Percentiles rank a stretch among this genome's conserved stretches.
phyloP scores from a whole-genome alignment of 2,329 filamentous ascomycete genomes.

The Aspergillus pseudoglaucus region DNA sequence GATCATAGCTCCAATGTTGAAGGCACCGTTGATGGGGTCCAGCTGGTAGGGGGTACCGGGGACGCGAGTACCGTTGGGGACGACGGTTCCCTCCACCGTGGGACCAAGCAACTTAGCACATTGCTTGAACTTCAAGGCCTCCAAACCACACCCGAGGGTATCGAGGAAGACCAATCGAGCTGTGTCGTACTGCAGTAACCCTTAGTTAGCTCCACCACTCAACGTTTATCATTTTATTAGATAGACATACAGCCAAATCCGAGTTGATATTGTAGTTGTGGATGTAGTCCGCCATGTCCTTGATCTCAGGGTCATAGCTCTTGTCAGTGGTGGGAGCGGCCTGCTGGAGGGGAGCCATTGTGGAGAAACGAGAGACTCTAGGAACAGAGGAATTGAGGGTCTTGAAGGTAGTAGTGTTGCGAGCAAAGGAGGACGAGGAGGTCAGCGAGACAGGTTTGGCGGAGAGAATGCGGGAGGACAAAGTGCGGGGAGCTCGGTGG shows the following conservation, averaged over 20 bases:
- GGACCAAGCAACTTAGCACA: constrained; percentile 93
- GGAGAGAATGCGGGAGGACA: constrained; percentile 43
- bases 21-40: constrained; percentile 90
- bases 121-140: constrained; percentile 91
- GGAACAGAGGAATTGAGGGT: constrained; percentile 13
- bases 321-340: constrained; percentile 34
- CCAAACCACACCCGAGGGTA: constrained; percentile 91
- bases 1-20: constrained; percentile 99
- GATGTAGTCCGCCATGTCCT: constrained; percentile 91
- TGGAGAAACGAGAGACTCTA: constrained; percentile 34
- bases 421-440: constrained; percentile 13
- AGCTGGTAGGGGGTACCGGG: constrained; percentile 90
- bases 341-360: constrained; percentile 36
- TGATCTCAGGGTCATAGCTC: constrained; percentile 85
- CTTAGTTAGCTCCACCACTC: not conserved
- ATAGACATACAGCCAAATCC: constrained; percentile 87
- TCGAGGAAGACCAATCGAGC: constrained; percentile 95
- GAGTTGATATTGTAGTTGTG: constrained; percentile 87
- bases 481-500: constrained; percentile 37
- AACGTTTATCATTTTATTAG: not conserved
- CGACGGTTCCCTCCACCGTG: constrained; percentile 78
- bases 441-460: constrained; percentile 16
- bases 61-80: constrained; percentile 87
- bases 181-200: constrained; percentile 62
- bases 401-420: constrained; percentile 8